Evolutionary conservation across 1,284 basidiomycete genomes (phyloP).

Genomic region (Irpex rosettiformis): DNA sequence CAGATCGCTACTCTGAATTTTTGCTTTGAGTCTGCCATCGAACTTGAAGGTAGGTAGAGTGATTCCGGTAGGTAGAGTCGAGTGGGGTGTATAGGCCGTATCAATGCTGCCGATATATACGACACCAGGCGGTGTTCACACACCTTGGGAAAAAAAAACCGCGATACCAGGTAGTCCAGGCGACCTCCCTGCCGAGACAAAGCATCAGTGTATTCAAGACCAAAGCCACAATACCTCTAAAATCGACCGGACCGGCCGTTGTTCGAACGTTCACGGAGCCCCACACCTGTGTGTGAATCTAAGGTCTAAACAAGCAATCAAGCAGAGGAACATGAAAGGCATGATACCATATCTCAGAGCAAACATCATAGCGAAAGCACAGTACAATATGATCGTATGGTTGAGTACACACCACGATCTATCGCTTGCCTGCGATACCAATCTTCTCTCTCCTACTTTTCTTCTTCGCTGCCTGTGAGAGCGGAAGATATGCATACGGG

Average conservation of each 20-base stretch:
- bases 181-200: too few relatives aligned
- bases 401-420: background rate
- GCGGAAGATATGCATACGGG: constrained; percentile 89
- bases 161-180: too few relatives aligned
- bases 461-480: constrained; percentile 80
- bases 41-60: background rate
- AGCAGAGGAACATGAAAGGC: background rate
- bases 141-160: too few relatives aligned
- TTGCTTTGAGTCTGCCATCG: background rate
- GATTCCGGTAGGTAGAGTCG: background rate
- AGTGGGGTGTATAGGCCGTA: background rate
- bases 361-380: background rate
- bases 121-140: too few relatives aligned
- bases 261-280: too few relatives aligned
- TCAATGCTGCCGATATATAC: too few relatives aligned
- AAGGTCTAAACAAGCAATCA: too few relatives aligned
- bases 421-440: constrained; percentile 33
- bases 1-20: constrained; percentile 27
- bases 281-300: too few relatives aligned
- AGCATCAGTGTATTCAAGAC: too few relatives aligned
- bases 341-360: background rate
- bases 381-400: background rate
- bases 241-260: too few relatives aligned
- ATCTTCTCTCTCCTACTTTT: constrained; percentile 29
- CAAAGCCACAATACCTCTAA: too few relatives aligned